Conservation (phyloP, 2,329 filamentous ascomycete genomes). For the Metarhizium robertsii region DNA sequence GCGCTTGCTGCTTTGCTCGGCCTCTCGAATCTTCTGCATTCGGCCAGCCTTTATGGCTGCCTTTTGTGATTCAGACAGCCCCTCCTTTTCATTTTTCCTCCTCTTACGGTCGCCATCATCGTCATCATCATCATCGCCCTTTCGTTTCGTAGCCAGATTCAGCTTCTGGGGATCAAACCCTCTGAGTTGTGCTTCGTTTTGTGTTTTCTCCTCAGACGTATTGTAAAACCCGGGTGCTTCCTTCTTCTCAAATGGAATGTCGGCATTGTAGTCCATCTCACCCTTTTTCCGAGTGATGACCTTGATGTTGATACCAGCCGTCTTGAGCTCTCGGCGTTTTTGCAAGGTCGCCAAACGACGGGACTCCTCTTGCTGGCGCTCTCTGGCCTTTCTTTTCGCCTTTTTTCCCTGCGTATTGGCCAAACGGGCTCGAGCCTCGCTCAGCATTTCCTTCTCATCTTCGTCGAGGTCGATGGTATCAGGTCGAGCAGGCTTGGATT, state of each 20-base stretch:
- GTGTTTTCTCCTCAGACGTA: constrained; percentile 68
- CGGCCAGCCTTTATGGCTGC: constrained; percentile 90
- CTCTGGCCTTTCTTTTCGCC: constrained; percentile 92
- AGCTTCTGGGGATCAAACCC: constrained; percentile 89
- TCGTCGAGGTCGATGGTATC: constrained; percentile 98
- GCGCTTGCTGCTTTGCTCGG: constrained; percentile 92
- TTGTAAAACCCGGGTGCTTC: constrained; percentile 87
- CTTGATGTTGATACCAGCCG: constrained; percentile 97
- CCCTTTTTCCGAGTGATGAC: constrained; percentile 84
- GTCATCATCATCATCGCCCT: constrained; percentile 84
- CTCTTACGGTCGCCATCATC: constrained; percentile 74
- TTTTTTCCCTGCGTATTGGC: constrained; percentile 99
- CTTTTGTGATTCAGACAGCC: constrained; percentile 67
- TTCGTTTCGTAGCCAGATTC: constrained; percentile 83
- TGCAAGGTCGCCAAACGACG: constrained; percentile 81
- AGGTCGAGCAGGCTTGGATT: constrained; percentile 88
- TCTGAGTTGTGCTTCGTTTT: constrained; percentile 76
- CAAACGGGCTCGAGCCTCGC: constrained; percentile 88
- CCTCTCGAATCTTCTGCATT: constrained; percentile 88
- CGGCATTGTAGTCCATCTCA: constrained; percentile 99
- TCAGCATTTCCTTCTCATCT: constrained; percentile 99
- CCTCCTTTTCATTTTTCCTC: constrained; percentile 79
- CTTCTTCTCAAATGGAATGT: constrained; percentile 95
- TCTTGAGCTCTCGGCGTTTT: constrained; percentile 93
- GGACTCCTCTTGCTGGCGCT: constrained; percentile 91